These are phyloP conservation scores for Emmonsiellopsis sp. DNA, from an alignment of 2,329 filamentous ascomycete species.

Conservation along the genomic window DNA sequence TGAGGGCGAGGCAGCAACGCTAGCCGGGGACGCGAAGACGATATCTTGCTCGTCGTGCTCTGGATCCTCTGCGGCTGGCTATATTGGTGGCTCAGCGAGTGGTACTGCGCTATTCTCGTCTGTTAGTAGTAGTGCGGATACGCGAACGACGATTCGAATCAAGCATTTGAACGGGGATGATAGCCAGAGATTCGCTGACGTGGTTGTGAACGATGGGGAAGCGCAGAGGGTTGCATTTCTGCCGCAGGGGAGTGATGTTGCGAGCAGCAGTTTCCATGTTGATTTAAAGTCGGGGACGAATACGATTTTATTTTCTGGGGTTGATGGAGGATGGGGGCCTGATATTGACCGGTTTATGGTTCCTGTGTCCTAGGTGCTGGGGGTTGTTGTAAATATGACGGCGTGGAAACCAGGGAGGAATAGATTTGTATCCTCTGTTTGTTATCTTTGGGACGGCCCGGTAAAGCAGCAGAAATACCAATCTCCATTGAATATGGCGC, in stretches of 20 bases:
- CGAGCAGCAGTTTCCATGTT: background rate
- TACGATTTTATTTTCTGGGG: background rate
- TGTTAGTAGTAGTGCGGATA: constrained; percentile 37
- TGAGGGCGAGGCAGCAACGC: constrained; percentile 41
- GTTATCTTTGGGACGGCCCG: too few species aligned
- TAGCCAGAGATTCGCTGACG: constrained; percentile 43
- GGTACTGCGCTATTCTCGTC: constrained; percentile 42
- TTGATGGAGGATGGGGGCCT: background rate
- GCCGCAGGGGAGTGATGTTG: constrained; percentile 31
- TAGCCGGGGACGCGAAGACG: constrained; percentile 38
- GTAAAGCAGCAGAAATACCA: too few species aligned
- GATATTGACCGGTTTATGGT: background rate
- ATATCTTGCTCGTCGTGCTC: constrained; percentile 47
- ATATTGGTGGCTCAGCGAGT: constrained; percentile 42
- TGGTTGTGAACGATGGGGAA: constrained; percentile 47
- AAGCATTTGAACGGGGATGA: constrained; percentile 50
- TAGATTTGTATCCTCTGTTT: too few species aligned
- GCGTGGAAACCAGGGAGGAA: too few species aligned
- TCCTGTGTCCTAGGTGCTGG: background rate
- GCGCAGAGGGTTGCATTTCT: constrained; percentile 47
- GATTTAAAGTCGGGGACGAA: background rate
- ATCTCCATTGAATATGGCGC: too few species aligned
- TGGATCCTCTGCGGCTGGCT: constrained; percentile 42
- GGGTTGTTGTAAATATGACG: too few species aligned
- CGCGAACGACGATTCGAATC: constrained; percentile 45